Conservation (phyloP, 2,329 filamentous ascomycete genomes). For the Diplocarpon mali region DNA sequence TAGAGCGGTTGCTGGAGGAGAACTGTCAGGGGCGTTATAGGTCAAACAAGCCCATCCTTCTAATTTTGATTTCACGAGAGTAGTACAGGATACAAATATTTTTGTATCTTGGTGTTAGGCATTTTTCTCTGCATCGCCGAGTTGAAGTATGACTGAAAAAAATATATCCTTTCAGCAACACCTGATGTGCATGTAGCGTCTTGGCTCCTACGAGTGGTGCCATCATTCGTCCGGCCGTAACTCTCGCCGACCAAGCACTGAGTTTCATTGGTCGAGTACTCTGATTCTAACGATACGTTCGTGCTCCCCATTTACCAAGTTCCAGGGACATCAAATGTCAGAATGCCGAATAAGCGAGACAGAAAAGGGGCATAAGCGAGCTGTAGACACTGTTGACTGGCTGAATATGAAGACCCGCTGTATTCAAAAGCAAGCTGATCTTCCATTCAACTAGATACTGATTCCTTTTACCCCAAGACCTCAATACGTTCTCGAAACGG, state of each 20-base stretch:
- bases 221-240: conserved; percentile 28
- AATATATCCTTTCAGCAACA: background rate
- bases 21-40: conserved; percentile 41
- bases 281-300: conserved; percentile 24
- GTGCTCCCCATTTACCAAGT: conserved; percentile 13
- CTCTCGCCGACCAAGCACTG: conserved; percentile 30
- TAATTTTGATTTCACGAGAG: too few relatives aligned
- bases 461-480: too few relatives aligned
- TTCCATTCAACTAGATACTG: too few relatives aligned
- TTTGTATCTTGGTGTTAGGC: conserved; percentile 38
- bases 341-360: too few relatives aligned
- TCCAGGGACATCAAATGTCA: too few relatives aligned
- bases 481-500: too few relatives aligned
- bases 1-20: conserved; percentile 38
- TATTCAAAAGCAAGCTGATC: too few relatives aligned
- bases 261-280: conserved; percentile 28
- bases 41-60: too few relatives aligned
- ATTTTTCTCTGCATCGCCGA: conserved; percentile 41
- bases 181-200: conserved; percentile 19
- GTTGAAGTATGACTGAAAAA: conserved; percentile 28
- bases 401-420: too few relatives aligned
- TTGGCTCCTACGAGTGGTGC: conserved; percentile 37
- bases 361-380: too few relatives aligned
- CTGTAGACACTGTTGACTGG: too few relatives aligned
- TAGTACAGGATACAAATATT: conserved; percentile 38